Conservation (phyloP, 441 rosid species). For the Aleurites moluccanus region DNA sequence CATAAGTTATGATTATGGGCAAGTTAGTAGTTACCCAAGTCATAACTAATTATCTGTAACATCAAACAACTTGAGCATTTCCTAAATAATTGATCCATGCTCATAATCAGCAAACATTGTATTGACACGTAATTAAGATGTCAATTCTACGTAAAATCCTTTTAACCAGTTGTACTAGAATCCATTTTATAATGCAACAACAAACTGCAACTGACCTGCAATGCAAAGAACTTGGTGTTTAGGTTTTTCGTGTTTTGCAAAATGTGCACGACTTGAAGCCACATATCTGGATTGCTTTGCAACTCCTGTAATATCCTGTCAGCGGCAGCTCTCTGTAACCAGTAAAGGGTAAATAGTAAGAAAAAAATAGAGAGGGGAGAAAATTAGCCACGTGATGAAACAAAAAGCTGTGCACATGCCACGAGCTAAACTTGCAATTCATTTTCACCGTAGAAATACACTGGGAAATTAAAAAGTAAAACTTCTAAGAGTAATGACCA, state of each 20-base stretch:
- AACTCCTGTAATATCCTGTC: conserved; percentile 95
- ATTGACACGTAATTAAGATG: not conserved
- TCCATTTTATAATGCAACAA: not conserved
- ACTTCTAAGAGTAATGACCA: not conserved
- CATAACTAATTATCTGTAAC: not conserved
- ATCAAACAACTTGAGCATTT: not conserved
- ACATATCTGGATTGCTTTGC: conserved; percentile 95
- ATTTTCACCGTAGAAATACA: not conserved
- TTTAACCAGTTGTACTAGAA: not conserved
- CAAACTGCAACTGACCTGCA: conserved; percentile 64
- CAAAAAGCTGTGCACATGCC: conserved; percentile 3
- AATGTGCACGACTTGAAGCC: conserved; percentile 99
- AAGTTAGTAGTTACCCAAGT: not conserved
- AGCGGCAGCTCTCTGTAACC: conserved; percentile 84
- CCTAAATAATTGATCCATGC: not conserved
- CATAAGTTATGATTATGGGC: not conserved
- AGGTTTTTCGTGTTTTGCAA: conserved; percentile 80
- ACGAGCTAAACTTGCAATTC: conserved; percentile 6
- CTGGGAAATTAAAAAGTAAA: not conserved
- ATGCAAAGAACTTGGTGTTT: conserved; percentile 95
- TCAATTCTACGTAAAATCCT: not conserved
- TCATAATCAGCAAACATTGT: not conserved
- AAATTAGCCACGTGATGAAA: not conserved
- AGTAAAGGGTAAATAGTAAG: conserved; percentile 14
- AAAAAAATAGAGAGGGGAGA: not conserved